Conservation (phyloP, 83 land plant genomes). For the Diphasiastrum complanatum region DNA sequence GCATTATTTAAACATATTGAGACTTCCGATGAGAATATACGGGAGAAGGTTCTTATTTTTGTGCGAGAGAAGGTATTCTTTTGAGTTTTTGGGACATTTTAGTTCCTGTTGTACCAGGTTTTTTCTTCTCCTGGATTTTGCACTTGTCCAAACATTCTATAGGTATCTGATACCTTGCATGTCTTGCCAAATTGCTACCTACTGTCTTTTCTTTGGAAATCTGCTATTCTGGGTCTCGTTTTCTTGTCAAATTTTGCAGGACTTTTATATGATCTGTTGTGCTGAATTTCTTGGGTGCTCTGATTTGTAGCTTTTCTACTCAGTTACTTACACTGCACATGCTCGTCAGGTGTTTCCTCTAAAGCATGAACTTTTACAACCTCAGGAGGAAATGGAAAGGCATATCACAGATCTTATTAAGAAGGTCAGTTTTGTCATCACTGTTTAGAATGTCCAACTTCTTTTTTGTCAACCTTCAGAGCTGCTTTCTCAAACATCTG, state of each 20-base stretch:
- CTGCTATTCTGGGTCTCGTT: neutral
- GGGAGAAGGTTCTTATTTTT: conserved; percentile 79
- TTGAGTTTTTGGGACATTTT: neutral
- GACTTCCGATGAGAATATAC: conserved; percentile 63
- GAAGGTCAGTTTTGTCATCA: conserved; percentile 38
- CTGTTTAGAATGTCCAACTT: no score
- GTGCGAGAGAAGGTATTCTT: conserved; percentile 68
- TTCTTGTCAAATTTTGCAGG: no score
- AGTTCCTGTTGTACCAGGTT: neutral
- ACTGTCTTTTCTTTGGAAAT: no score
- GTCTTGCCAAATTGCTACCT: no score
- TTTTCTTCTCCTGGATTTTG: neutral
- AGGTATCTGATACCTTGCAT: neutral
- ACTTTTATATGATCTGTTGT: neutral
- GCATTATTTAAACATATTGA: conserved; percentile 82
- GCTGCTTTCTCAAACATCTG: no score
- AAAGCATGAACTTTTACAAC: conserved; percentile 76
- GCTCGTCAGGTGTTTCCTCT: conserved; percentile 94
- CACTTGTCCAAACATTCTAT: neutral
- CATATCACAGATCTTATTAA: conserved; percentile 88
- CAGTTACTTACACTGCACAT: no score
- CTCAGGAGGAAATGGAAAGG: conserved; percentile 93
- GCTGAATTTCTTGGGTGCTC: neutral
- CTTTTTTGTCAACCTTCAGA: no score
- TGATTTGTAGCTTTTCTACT: neutral